Conservation (phyloP, 2,329 filamentous ascomycete species). For the Colletotrichum spinosum region DNA sequence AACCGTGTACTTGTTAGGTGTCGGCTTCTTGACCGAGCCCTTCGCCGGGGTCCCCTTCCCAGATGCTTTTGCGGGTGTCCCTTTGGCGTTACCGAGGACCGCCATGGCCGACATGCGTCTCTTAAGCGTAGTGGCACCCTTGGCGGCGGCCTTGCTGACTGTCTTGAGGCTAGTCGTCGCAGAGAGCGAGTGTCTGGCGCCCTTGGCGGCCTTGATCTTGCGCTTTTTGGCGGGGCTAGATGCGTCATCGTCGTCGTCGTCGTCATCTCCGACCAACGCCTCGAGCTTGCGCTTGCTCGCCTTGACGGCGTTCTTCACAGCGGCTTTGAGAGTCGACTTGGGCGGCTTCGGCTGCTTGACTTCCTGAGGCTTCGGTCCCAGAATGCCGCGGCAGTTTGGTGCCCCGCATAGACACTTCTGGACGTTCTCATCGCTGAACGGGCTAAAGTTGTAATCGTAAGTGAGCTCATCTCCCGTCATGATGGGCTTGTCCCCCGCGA, state of each 20-base stretch:
- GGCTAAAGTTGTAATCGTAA: conserved; percentile 87
- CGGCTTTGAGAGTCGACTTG: conserved; percentile 56
- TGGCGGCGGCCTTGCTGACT: conserved; percentile 49
- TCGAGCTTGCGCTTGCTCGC: conserved; percentile 68
- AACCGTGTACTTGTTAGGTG: conserved; percentile 35
- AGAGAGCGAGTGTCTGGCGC: conserved; percentile 50
- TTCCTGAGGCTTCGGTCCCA: conserved; percentile 71
- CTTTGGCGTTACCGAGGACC: conserved; percentile 37
- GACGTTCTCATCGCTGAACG: conserved; percentile 76
- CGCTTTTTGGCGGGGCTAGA: conserved; percentile 40
- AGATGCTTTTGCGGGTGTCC: conserved; percentile 22
- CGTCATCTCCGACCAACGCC: conserved; percentile 60
- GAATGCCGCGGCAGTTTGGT: conserved; percentile 71
- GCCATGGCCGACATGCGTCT: conserved; percentile 50
- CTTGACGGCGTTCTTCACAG: conserved; percentile 55
- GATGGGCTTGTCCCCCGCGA: conserved; percentile 89
- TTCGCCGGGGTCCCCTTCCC: conserved; percentile 22
- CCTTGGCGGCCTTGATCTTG: conserved; percentile 49
- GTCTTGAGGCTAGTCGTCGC: conserved; percentile 41
- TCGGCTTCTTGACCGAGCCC: conserved; percentile 22
- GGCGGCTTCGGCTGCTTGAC: conserved; percentile 59
- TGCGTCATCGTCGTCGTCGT: conserved; percentile 46
- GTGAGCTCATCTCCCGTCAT: conserved; percentile 96
- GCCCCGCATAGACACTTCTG: conserved; percentile 74
- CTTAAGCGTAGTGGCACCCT: conserved; percentile 46